Base-by-base conservation (phyloP, 2,329 filamentous ascomycete genomes). In the Fusarium pseudoanthophilum region DNA sequence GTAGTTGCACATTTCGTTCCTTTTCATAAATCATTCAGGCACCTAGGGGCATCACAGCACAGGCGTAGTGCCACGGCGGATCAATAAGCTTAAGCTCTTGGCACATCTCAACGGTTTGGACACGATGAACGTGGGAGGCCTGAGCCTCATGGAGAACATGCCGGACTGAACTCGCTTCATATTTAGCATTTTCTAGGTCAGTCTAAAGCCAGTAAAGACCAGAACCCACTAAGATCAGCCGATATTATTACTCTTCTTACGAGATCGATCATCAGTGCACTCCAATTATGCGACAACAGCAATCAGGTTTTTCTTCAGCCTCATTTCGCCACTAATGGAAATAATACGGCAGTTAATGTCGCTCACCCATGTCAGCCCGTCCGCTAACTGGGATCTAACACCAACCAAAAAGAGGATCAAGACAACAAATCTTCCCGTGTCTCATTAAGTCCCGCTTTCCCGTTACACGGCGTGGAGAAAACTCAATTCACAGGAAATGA, bases 211-310 rank as follows among this genome's bases (percentile, higher is more conserved):
- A 28, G 26, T 0, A 15, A 28, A 4, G 10, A 15, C 18, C 26
- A 28, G 8, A 15, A 6, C 18, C 18, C 4, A 28, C 7, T 5
- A 10, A 21, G 18, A 15, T 7, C 28, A 32, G 7, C 21, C 10
- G 4, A 5, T 16, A 16, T 16, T 7, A 7, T 32, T 7, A 4
- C 4, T 46, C 11, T 3, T 15, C 14, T 2, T 9, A 2, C 20
- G 16, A 4, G 0, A 48, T n/a, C 11, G 10, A 18, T 49, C 20
- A 16, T 6, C 11, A 46, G 7, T 5, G 5, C 11, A 4, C 46
- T 18, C 11, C 5, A 9, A 3, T n/a, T 4, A 18, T 7, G 21
- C 11, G 11, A 49, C 21, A 26, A 21, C 20, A 18, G n/a, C 28
- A n/a, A 49, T n/a, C 46, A n/a, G 7, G 28, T 18, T 49, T 21